phyloP scores from a whole-genome alignment of 2,329 filamentous ascomycete species.

The Xylariaceae sp. region DNA sequence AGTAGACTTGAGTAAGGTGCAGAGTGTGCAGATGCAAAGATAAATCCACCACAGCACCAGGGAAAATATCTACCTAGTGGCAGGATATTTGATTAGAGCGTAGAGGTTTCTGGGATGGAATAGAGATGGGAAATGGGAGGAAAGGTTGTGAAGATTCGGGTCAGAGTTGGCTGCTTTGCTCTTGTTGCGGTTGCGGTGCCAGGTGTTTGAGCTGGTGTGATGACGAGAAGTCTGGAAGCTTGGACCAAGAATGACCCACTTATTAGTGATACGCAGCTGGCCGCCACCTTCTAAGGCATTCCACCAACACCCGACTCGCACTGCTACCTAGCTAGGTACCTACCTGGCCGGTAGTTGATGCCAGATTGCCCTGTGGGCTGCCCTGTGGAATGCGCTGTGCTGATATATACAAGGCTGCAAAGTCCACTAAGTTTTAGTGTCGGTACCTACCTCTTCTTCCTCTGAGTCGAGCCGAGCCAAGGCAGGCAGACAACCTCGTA shows the following conservation, averaged over 20 bases:
- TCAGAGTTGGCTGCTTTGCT: slow-evolving; percentile 7
- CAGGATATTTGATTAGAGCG: neutral
- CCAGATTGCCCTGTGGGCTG: slow-evolving; percentile 20
- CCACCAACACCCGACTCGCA: slow-evolving; percentile 18
- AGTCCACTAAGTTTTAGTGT: neutral
- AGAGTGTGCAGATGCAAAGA: neutral
- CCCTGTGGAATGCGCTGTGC: slow-evolving; percentile 1
- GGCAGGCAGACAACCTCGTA: slow-evolving; percentile 32
- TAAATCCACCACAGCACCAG: neutral
- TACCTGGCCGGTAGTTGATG: slow-evolving; percentile 1
- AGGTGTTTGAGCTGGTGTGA: slow-evolving; percentile 28
- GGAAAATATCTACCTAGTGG: slow-evolving; percentile 11
- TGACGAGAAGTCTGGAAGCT: slow-evolving; percentile 34
- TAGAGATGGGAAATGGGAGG: slow-evolving; percentile 2
- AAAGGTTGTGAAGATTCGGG: slow-evolving; percentile 24
- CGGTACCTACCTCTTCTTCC: too few species aligned
- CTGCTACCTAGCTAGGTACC: slow-evolving; percentile 2
- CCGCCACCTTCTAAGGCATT: slow-evolving; percentile 36
- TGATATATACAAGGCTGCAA: slow-evolving; percentile 20
- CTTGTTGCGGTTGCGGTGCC: slow-evolving; percentile 24
- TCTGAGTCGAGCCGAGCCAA: too few species aligned
- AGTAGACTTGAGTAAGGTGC: neutral
- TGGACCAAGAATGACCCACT: slow-evolving; percentile 29
- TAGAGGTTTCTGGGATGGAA: slow-evolving; percentile 9
- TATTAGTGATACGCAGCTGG: slow-evolving; percentile 6